phyloP scores from a whole-genome alignment of 106 monocot species.

The Acanthochlamys bracteata region DNA sequence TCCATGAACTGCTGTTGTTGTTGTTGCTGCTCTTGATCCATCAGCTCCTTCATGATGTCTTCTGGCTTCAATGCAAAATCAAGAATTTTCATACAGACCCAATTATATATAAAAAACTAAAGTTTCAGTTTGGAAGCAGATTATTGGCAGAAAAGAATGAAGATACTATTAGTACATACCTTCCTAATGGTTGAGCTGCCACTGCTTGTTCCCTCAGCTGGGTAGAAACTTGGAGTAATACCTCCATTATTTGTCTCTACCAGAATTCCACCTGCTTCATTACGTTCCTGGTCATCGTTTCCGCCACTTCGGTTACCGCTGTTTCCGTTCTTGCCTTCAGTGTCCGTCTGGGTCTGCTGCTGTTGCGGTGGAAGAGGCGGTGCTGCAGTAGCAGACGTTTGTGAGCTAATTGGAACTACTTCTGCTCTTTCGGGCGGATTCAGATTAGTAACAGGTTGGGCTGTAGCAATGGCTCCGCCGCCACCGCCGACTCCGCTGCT shows the following conservation, averaged over 20 bases:
- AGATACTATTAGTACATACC: slow-evolving; percentile 15
- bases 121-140: neutral
- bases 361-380: neutral
- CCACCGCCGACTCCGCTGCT: neutral
- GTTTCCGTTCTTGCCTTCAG: neutral
- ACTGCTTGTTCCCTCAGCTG: slow-evolving; percentile 3
- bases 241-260: slow-evolving; percentile 35
- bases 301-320: slow-evolving; percentile 7
- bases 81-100: slow-evolving; percentile 1
- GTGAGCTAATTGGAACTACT: slow-evolving; percentile 1
- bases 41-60: slow-evolving; percentile 53
- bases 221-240: slow-evolving; percentile 20
- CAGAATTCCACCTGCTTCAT: neutral
- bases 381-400: slow-evolving; percentile 4
- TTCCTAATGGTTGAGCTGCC: slow-evolving; percentile 19
- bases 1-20: slow-evolving; percentile 4
- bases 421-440: neutral
- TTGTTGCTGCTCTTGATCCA: slow-evolving; percentile 18
- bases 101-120: neutral
- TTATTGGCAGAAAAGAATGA: too few relatives aligned
- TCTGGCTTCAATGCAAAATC: slow-evolving; percentile 62
- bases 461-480: neutral
- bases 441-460: slow-evolving; percentile 1
- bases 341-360: neutral
- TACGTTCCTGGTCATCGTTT: neutral